Percentiles rank a stretch among this genome's conserved stretches.
phyloP scores from a whole-genome alignment of 176 grass and related monocot genomes.

The Oropetium thomaeum region DNA sequence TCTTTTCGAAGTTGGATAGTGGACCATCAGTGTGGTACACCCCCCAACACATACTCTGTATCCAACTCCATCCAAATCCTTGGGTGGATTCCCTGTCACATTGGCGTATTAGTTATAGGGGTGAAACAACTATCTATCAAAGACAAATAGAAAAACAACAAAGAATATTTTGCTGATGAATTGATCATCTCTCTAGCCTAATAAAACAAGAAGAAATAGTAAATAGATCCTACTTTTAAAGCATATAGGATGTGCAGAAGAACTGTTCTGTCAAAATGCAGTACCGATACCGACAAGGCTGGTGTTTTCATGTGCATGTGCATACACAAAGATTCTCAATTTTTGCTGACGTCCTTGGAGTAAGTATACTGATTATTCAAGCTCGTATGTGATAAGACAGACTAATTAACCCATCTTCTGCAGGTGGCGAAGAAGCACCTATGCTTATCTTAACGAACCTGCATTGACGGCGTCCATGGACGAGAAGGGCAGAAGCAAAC shows the following conservation, averaged over 20 bases:
- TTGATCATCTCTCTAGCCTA: neutral
- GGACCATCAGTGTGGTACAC: neutral
- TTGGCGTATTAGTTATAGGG: neutral
- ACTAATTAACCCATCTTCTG: slow-evolving; percentile 17
- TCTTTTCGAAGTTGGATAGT: slow-evolving; percentile 12
- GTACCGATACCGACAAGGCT: neutral
- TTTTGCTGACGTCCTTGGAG: neutral
- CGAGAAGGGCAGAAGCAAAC: slow-evolving; percentile 30
- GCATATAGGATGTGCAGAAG: neutral
- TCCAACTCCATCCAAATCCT: slow-evolving; percentile 24
- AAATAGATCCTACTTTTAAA: neutral
- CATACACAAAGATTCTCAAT: neutral
- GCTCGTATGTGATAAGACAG: neutral
- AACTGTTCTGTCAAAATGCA: neutral
- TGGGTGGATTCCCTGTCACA: slow-evolving; percentile 21
- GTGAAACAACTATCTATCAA: neutral
- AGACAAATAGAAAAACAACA: neutral
- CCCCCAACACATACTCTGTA: too few relatives aligned
- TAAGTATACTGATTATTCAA: slow-evolving; percentile 14
- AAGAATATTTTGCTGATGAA: neutral
- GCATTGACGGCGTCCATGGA: slow-evolving; percentile 51
- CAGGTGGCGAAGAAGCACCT: slow-evolving; percentile 84
- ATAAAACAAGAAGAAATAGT: neutral
- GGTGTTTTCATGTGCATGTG: slow-evolving; percentile 14
- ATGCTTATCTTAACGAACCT: slow-evolving; percentile 86